Conservation (phyloP, 495 filamentous ascomycete genomes). For the Penicillium riverlandense region DNA sequence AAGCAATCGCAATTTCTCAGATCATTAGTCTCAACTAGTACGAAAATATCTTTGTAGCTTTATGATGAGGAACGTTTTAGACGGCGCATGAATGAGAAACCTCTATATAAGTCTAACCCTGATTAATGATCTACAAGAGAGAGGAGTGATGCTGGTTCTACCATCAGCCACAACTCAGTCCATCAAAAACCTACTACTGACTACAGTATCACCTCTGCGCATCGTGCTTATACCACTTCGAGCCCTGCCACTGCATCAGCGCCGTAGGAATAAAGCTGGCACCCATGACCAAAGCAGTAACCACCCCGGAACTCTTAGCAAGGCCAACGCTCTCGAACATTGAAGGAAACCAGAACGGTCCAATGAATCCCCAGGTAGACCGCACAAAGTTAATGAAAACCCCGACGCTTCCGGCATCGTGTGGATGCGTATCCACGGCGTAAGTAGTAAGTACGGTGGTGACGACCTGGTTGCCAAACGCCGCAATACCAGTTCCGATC, state of each 20-base stretch:
- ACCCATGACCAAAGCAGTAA: conserved; percentile 33
- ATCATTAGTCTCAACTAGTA: too few species aligned
- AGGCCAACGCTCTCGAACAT: conserved; percentile 45
- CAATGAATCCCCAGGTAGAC: conserved; percentile 53
- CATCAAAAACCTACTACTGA: too few species aligned
- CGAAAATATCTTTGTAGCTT: too few species aligned
- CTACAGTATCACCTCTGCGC: neutral
- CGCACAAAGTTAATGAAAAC: conserved; percentile 52
- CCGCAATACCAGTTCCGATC: conserved; percentile 44
- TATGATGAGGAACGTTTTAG: too few species aligned
- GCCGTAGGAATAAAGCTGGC: conserved; percentile 38
- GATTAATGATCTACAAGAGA: too few species aligned
- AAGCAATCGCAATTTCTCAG: too few species aligned
- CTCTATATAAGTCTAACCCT: too few species aligned
- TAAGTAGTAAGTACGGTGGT: conserved; percentile 52
- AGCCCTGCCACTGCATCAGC: conserved; percentile 29
- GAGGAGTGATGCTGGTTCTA: too few species aligned
- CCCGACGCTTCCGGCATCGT: conserved; percentile 43
- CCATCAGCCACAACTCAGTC: too few species aligned
- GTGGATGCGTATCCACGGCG: conserved; percentile 46
- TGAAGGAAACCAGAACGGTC: conserved; percentile 48
- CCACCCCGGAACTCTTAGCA: conserved; percentile 35
- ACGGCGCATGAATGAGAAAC: too few species aligned
- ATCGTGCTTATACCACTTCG: conserved; percentile 5
- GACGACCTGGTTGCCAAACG: conserved; percentile 49